Percentiles rank a stretch among this genome's conserved stretches.
Conservation (phyloP, 768 basidiomycete genomes). For the Heimioporus sp. region DNA sequence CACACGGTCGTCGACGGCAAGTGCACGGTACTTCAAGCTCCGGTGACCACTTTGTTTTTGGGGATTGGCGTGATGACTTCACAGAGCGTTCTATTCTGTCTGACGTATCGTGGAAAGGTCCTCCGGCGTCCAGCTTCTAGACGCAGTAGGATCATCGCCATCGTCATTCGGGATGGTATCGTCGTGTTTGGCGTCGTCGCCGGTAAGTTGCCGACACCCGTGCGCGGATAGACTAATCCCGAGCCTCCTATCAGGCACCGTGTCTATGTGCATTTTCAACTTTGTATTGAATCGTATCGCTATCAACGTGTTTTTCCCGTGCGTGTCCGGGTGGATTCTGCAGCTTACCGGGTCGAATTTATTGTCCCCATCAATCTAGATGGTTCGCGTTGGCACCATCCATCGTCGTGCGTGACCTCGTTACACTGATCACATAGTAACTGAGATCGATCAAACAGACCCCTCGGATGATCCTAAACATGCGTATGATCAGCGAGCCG, state of each 20-base stretch:
- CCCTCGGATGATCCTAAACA: slow-evolving; percentile 20
- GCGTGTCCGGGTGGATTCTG: background rate
- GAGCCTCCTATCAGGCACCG: slow-evolving; percentile 1
- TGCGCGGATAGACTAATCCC: background rate
- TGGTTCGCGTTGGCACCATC: slow-evolving; percentile 11
- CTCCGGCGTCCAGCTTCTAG: slow-evolving; percentile 6
- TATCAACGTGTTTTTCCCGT: slow-evolving; percentile 20
- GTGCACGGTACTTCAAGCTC: slow-evolving; percentile 9
- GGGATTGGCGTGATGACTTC: slow-evolving; percentile 7
- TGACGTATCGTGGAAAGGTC: slow-evolving; percentile 16
- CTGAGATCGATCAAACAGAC: slow-evolving; percentile 7
- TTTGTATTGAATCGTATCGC: background rate
- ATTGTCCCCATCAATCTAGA: background rate
- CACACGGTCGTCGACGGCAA: slow-evolving; percentile 4
- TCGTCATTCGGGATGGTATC: slow-evolving; percentile 17
- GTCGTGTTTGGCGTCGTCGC: slow-evolving; percentile 5
- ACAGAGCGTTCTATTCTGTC: slow-evolving; percentile 12
- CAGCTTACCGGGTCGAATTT: background rate
- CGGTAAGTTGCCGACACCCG: slow-evolving; percentile 8
- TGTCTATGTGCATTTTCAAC: background rate
- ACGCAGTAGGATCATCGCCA: slow-evolving; percentile 10
- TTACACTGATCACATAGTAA: background rate
- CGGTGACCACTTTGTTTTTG: background rate
- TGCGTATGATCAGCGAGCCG: slow-evolving; percentile 11
- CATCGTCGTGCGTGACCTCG: slow-evolving; percentile 7